Evolutionary conservation across 257 asterid species (phyloP).

Genomic region (Jasminum sambac): DNA sequence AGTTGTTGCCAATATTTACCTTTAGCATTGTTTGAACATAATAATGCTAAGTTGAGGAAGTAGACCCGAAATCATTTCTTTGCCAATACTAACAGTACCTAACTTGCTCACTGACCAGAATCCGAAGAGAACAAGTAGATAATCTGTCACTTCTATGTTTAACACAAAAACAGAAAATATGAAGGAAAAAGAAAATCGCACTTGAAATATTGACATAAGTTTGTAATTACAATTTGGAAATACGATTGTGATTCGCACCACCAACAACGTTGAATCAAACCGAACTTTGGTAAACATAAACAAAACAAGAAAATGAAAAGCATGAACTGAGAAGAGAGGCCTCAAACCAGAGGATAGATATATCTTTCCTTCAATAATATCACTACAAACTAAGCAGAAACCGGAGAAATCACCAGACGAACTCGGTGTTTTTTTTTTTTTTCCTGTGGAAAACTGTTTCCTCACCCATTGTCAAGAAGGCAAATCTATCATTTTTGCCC

Average conservation of each 20-base stretch:
- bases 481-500: background rate
- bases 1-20: too few relatives aligned
- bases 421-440: background rate
- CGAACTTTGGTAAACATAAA: slow-evolving; percentile 15
- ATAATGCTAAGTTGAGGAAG: too few relatives aligned
- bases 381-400: background rate
- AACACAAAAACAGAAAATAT: background rate
- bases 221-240: slow-evolving; percentile 57
- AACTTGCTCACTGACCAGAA: background rate
- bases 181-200: slow-evolving; percentile 21
- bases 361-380: background rate
- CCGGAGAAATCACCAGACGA: background rate
- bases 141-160: background rate
- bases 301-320: background rate
- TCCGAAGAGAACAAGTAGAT: background rate
- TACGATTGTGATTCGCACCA: slow-evolving; percentile 22
- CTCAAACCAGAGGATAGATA: background rate
- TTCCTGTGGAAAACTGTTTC: background rate
- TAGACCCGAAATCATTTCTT: too few relatives aligned
- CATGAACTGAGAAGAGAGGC: background rate
- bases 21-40: too few relatives aligned
- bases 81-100: too few relatives aligned
- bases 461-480: background rate
- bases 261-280: slow-evolving; percentile 20
- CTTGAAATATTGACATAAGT: slow-evolving; percentile 46